Base-by-base conservation (phyloP, 169 alveolate genomes). In the Theileria sp. region DNA sequence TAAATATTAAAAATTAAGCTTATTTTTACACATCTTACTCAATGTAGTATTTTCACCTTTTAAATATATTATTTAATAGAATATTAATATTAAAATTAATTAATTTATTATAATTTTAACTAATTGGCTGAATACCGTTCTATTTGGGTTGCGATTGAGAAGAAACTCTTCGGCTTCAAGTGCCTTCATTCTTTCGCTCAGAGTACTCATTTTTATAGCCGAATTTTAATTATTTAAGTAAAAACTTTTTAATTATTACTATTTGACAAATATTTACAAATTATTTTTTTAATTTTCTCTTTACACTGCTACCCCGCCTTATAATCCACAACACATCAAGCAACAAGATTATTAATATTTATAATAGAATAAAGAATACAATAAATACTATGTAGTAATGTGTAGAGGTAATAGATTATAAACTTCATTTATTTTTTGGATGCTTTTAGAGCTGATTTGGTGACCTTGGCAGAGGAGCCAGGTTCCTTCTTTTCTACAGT, bases 401-500 rank as follows among this genome's bases (percentile, higher is more conserved):
- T 44, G 17, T 44, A 44, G 54, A 44, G 54, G 54, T 44, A 28
- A 32, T 61, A 28, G 69, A 61, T 28, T 61, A 61, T 61, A 61
- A 61, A 61, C 34, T 28, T 61, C 44, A 32, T 28, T 81, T 51
- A 83, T 81, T 83, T 83, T 86, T 83, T 83, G 73, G 86, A 80
- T 60, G 89, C 89, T 80, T 83, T 83, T 44, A 56, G 83, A 21
- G 93, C 94, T 26, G 93, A 82, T 88, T 89, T 89, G 81, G 94
- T 87, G 75, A 87, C 87, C 82, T 92, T 92, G 80, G 95, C 94
- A 25, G 92, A 84, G 50, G 97, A 92, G 51, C 94, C 94, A 17
- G 95, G 93, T 49, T 97, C 98, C 93, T 96, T 96, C 98, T 96
- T 97, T 79, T 90, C 96, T 68, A 96, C 98, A 44, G 94, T 93